Conservation (phyloP, 164 flowering plant species). For the Akebia trifoliata region DNA sequence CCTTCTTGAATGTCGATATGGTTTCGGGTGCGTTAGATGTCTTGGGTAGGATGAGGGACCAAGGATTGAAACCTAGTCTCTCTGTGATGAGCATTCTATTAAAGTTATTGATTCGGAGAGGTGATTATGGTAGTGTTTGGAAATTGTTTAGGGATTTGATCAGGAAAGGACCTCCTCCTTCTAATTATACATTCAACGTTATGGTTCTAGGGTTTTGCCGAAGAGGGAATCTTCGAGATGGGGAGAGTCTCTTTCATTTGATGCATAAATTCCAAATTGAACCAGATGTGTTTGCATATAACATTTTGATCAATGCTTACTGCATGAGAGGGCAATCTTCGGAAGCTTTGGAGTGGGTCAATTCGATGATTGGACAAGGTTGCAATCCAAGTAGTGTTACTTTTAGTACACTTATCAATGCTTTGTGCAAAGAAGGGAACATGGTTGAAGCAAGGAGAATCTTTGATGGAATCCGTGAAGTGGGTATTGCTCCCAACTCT, state of each 20-base stretch:
- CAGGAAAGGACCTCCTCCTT: slow-evolving; percentile 58
- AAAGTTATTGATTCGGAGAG: slow-evolving; percentile 47
- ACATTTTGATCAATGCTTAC: slow-evolving; percentile 65
- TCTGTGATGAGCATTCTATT: slow-evolving; percentile 54
- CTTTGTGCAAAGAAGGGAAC: slow-evolving; percentile 73
- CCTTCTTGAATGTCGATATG: slow-evolving; percentile 50
- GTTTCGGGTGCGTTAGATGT: slow-evolving; percentile 42
- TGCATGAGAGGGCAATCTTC: slow-evolving; percentile 47
- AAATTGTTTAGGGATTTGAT: slow-evolving; percentile 70
- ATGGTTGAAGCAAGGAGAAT: slow-evolving; percentile 55
- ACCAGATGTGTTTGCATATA: slow-evolving; percentile 60
- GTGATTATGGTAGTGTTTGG: slow-evolving; percentile 71
- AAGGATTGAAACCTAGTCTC: slow-evolving; percentile 41
- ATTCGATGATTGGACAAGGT: slow-evolving; percentile 53
- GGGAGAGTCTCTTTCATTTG: slow-evolving; percentile 55
- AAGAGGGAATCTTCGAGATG: slow-evolving; percentile 45
- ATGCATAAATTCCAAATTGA: slow-evolving; percentile 57
- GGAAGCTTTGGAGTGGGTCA: slow-evolving; percentile 43
- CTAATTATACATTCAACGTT: slow-evolving; percentile 37
- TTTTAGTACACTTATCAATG: slow-evolving; percentile 56
- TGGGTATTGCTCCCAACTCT: slow-evolving; percentile 45
- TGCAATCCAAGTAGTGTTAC: slow-evolving; percentile 56
- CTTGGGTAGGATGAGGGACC: slow-evolving; percentile 48
- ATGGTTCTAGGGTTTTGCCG: slow-evolving; percentile 74
- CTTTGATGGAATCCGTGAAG: slow-evolving; percentile 40